These are phyloP conservation scores for Coemansia sp. DNA, from an alignment of 192 early-diverging fungal genomes.

Conservation along the genomic window DNA sequence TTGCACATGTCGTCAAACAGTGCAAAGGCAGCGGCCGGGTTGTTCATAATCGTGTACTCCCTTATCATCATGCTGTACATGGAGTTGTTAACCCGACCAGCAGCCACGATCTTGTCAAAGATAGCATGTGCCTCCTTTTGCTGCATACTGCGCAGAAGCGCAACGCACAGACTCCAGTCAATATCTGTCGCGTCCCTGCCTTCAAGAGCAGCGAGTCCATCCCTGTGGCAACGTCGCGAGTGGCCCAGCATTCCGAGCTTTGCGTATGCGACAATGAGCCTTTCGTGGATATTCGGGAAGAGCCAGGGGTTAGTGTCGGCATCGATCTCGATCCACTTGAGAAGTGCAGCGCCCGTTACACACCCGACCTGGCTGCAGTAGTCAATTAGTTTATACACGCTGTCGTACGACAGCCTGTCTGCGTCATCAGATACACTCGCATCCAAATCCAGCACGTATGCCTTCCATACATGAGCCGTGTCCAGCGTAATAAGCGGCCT, in stretches of 20 bases:
- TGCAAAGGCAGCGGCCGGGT: slow-evolving; percentile 25
- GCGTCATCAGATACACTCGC: neutral
- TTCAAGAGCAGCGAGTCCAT: neutral
- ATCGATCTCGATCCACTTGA: slow-evolving; percentile 39
- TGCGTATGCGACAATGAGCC: slow-evolving; percentile 27
- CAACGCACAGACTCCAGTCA: slow-evolving; percentile 38
- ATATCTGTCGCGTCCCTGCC: neutral
- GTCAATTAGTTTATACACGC: slow-evolving; percentile 11
- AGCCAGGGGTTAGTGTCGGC: slow-evolving; percentile 7
- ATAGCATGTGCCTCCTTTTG: slow-evolving; percentile 38
- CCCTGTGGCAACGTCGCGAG: slow-evolving; percentile 27
- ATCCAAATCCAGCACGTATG: slow-evolving; percentile 15
- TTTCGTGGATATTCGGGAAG: slow-evolving; percentile 2
- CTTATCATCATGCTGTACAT: slow-evolving; percentile 27
- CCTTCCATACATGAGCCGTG: slow-evolving; percentile 13
- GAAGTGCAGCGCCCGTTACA: slow-evolving; percentile 20
- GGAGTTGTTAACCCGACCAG: slow-evolving; percentile 1
- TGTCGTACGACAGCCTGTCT: neutral
- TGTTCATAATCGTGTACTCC: slow-evolving; percentile 28
- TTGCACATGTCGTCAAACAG: slow-evolving; percentile 27
- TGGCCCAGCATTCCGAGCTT: slow-evolving; percentile 35
- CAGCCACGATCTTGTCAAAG: slow-evolving; percentile 24
- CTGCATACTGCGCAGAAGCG: slow-evolving; percentile 21
- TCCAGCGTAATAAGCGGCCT: slow-evolving; percentile 14
- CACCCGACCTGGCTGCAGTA: slow-evolving; percentile 23